These are phyloP conservation scores for Ophiocordyceps camponoti-rufipedis DNA, from an alignment of 2,329 filamentous ascomycete species.

Conservation along the genomic window DNA sequence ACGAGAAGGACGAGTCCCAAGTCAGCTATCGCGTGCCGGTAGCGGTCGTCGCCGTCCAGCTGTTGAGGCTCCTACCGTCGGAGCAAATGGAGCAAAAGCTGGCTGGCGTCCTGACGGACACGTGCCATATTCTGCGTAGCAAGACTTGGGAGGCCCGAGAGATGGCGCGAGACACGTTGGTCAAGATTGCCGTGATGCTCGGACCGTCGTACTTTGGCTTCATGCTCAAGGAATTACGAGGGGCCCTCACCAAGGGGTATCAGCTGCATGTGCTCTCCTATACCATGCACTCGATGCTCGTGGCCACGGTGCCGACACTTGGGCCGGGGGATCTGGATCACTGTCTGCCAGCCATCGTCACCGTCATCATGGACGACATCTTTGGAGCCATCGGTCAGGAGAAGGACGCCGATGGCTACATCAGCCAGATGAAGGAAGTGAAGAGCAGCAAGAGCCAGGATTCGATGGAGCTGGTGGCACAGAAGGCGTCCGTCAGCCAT, in stretches of 20 bases:
- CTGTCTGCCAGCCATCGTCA: slow-evolving; percentile 59
- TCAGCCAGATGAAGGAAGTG: slow-evolving; percentile 89
- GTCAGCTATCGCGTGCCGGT: slow-evolving; percentile 87
- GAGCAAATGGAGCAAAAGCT: slow-evolving; percentile 56
- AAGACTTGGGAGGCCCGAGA: slow-evolving; percentile 79
- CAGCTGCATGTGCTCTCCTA: slow-evolving; percentile 91
- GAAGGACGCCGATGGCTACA: slow-evolving; percentile 92
- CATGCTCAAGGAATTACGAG: slow-evolving; percentile 77
- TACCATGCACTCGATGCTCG: slow-evolving; percentile 80
- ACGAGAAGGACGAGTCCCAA: slow-evolving; percentile 86
- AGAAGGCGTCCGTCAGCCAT: slow-evolving; percentile 56
- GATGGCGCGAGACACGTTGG: slow-evolving; percentile 73
- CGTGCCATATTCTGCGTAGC: slow-evolving; percentile 83
- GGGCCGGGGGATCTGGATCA: slow-evolving; percentile 77
- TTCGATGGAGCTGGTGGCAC: slow-evolving; percentile 84
- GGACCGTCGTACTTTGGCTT: slow-evolving; percentile 77
- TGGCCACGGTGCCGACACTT: slow-evolving; percentile 54
- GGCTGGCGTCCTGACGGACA: slow-evolving; percentile 72
- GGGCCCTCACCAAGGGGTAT: slow-evolving; percentile 68
- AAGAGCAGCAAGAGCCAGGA: slow-evolving; percentile 98
- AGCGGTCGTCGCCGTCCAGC: slow-evolving; percentile 73
- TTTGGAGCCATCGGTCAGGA: slow-evolving; percentile 87
- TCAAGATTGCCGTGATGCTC: slow-evolving; percentile 64
- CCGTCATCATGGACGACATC: slow-evolving; percentile 90
- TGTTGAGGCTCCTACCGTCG: slow-evolving; percentile 62